Conservation (phyloP, 768 basidiomycete species). For the Royoungia palumana region DNA sequence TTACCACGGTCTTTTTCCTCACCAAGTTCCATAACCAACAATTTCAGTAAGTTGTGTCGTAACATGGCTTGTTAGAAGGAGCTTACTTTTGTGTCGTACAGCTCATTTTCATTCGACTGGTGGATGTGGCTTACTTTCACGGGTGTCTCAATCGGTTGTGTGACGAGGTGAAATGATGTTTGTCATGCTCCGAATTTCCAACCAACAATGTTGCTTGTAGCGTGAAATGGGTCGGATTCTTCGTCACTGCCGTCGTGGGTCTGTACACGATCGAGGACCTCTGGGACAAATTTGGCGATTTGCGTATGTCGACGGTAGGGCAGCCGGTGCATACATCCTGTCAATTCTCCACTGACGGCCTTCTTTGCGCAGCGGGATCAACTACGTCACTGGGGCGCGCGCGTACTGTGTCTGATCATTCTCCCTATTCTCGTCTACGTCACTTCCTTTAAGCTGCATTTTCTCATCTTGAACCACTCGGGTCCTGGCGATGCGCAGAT, state of each 20-base stretch:
- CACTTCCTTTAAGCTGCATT: constrained; percentile 93
- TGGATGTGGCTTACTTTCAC: constrained; percentile 95
- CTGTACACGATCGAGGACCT: constrained; percentile 96
- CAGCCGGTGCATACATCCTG: background rate
- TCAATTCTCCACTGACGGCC: constrained; percentile 7
- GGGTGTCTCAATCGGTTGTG: constrained; percentile 91
- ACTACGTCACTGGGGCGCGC: constrained; percentile 85
- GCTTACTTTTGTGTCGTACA: constrained; percentile 28
- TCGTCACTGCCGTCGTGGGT: constrained; percentile 92
- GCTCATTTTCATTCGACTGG: constrained; percentile 95
- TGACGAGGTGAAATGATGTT: constrained; percentile 63
- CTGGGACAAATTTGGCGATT: constrained; percentile 97
- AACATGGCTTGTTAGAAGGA: background rate
- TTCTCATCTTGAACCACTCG: constrained; percentile 88
- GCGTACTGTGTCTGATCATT: constrained; percentile 80
- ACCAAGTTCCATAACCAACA: constrained; percentile 98
- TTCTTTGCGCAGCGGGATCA: constrained; percentile 65
- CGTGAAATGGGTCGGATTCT: constrained; percentile 94
- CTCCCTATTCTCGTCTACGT: constrained; percentile 92
- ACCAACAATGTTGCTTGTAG: constrained; percentile 37
- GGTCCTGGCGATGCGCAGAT: constrained; percentile 98
- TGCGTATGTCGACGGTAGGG: constrained; percentile 85
- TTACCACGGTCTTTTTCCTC: constrained; percentile 91
- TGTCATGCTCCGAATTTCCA: background rate
- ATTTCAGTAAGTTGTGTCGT: constrained; percentile 62